phyloP scores from a whole-genome alignment of 768 basidiomycete genomes.

The Suillus spraguei region DNA sequence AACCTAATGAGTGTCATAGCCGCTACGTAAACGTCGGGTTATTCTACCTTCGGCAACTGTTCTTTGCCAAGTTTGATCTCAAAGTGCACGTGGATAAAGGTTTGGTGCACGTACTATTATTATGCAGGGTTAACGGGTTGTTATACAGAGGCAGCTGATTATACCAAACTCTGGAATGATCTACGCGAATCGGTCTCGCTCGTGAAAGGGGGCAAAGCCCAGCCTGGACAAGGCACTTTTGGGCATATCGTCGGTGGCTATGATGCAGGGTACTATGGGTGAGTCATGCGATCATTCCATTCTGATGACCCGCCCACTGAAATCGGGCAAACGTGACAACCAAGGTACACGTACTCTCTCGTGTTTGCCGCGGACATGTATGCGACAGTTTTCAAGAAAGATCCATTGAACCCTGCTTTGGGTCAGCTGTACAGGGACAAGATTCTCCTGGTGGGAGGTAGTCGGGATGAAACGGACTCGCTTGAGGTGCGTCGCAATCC shows the following conservation, averaged over 20 bases:
- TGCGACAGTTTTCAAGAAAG: conserved; percentile 76
- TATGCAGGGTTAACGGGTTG: conserved; percentile 2
- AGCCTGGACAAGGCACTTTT: conserved; percentile 75
- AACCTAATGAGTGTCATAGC: conserved; percentile 31
- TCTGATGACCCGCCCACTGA: background rate
- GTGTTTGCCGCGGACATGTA: conserved; percentile 64
- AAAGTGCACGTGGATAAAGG: conserved; percentile 74
- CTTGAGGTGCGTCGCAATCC: conserved; percentile 52
- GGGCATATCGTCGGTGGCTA: conserved; percentile 80
- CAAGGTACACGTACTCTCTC: conserved; percentile 74
- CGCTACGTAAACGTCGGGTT: conserved; percentile 84
- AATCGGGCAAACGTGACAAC: background rate
- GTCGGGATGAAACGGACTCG: conserved; percentile 79
- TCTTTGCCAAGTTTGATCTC: conserved; percentile 81
- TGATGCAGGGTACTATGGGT: conserved; percentile 62
- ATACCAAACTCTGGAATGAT: conserved; percentile 79
- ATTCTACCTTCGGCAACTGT: conserved; percentile 81
- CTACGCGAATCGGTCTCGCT: conserved; percentile 71
- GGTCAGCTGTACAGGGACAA: conserved; percentile 74
- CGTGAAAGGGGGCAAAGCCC: conserved; percentile 59
- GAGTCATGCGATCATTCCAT: background rate
- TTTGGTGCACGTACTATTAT: conserved; percentile 20
- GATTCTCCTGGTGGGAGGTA: conserved; percentile 75
- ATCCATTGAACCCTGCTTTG: conserved; percentile 69
- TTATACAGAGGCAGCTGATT: conserved; percentile 61